A percentile compares a stretch with the other conserved stretches of the same genome.
phyloP scores from a whole-genome alignment of 2,329 filamentous ascomycete genomes.

The Hypoxylon sp. region DNA sequence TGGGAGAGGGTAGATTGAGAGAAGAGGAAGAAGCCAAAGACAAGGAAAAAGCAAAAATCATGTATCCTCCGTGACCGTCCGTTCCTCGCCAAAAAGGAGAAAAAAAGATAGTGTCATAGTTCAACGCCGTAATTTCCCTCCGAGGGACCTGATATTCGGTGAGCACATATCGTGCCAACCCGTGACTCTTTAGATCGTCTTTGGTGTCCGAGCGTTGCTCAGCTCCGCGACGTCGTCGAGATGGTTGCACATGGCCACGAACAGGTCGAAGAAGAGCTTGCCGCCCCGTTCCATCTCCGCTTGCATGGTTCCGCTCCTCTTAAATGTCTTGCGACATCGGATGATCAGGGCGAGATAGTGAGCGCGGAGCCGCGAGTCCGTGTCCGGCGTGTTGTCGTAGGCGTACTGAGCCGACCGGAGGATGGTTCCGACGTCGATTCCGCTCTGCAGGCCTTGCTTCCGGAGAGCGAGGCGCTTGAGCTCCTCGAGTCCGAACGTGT shows the following conservation, averaged over 20 bases:
- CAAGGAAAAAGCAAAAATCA: slow-evolving; percentile 42
- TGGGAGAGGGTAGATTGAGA: slow-evolving; percentile 47
- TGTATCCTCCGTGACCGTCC: slow-evolving; percentile 34
- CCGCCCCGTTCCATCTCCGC: slow-evolving; percentile 95
- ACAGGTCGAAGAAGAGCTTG: slow-evolving; percentile 97
- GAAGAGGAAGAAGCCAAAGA: slow-evolving; percentile 52
- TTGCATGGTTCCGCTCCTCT: slow-evolving; percentile 98
- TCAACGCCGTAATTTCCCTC: slow-evolving; percentile 28
- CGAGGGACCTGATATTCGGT: slow-evolving; percentile 23
- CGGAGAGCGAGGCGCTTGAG: slow-evolving; percentile 89
- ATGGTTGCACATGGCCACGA: slow-evolving; percentile 98
- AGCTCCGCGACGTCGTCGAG: slow-evolving; percentile 94
- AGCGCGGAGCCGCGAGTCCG: slow-evolving; percentile 89
- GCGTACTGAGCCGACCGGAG: slow-evolving; percentile 92
- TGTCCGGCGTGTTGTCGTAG: slow-evolving; percentile 93
- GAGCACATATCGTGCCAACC: slow-evolving; percentile 34
- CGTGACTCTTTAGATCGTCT: slow-evolving; percentile 58
- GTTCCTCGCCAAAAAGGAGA: slow-evolving; percentile 37
- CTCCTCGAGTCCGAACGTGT: slow-evolving; percentile 89
- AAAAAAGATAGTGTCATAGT: slow-evolving; percentile 27
- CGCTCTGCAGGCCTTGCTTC: slow-evolving; percentile 93
- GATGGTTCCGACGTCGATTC: slow-evolving; percentile 91
- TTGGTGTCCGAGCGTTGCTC: slow-evolving; percentile 70
- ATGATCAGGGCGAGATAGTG: slow-evolving; percentile 98
- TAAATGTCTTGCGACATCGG: slow-evolving; percentile 95